Evolutionary conservation across 1,139 yeast genomes (phyloP), one percentile per base, ranked within the genome.

Genomic region (Blastobotrys capitulatus): DNA sequence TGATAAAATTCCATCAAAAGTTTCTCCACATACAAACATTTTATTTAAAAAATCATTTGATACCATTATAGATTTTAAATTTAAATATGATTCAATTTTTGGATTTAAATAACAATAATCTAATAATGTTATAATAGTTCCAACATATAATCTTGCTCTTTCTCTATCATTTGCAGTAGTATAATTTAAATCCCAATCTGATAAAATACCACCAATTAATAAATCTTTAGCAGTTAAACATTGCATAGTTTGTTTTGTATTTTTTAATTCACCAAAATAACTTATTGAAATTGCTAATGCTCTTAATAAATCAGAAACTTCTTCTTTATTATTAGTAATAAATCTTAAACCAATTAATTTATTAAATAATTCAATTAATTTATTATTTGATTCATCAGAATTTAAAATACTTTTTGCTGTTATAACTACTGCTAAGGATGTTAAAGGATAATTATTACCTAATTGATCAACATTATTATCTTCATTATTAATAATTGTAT

Each of bases 321-420:
- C 74, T 29, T 75, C 74, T 41, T 70, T 6, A 18, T 25, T 25
- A 19, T 39, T 16, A 32, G 34, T n/a, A 6, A 39, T 70, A 6
- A 77, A 71, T 39, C 67, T 65, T 50, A 76, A 70, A 1, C 80
- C 74, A 29, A 79, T 57, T 52, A 71, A 70, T 15, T 73, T 67
- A 54, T 77, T 79, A 27, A 79, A 56, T 59, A 77, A 77, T 52
- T 71, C 72, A 27, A 70, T 60, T 16, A 79, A 58, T 46, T 74
- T 62, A 10, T 37, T 18, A n/a, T 37, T 19, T 29, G 74, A 75
- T 47, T 76, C 58, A 6, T 54, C 57, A 6, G 46, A 35, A 7
- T 52, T 75, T 47, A 74, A 72, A 55, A 75, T 73, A 42, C 76
- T 62, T 16, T 78, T 71, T 3, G 82, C 75, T 8, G 74, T 80